Evolutionary conservation across 352 stramenopile species (phyloP), one percentile per base, ranked within the genome.

Genomic region (Globisporangium carolinianum): DNA sequence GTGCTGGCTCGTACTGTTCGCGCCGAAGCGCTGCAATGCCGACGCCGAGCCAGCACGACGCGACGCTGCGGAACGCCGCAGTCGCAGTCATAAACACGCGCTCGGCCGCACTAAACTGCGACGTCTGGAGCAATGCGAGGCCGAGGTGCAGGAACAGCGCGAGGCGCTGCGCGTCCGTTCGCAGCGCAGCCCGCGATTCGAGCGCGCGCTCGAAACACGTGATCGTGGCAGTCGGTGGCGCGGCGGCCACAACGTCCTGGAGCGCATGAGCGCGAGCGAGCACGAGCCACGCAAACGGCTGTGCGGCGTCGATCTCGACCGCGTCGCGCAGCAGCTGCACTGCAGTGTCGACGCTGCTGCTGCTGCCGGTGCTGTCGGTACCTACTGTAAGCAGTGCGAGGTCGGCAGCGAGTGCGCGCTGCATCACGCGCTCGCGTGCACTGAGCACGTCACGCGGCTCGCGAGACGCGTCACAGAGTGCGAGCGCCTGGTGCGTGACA

Each of bases 21-120:
- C 84, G 61, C n/a, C 83, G 79, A 15, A 91, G 53, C 42, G 63
- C 72, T 4, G 83, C 73, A 53, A 93, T 87, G 36, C 83, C 84
- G 2, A 91, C 78, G 46, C 83, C 83, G 8, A 94, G 73, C 84
- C 84, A 94, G n/a, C 58, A 70, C 2, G 83, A 92, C 18, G 84
- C 80, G 39, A 85, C 62, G 47, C 69, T 62, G 24, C 24, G 24
- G 55, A 86, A 89, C 50, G 87, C 78, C n/a, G 74, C 68, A 24
- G 75, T 86, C 0, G 73, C 72, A 17, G 59, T 43, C 17, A 90
- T 51, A 50, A 92, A 92, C 1, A 83, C 78, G 0, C 45, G 36
- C 55, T 87, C 80, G 10, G 82, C 79, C 0, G 39, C 51, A 5
- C 58, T 61, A 43, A 89, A 91, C 63, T 88, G 82, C 37, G 79